Evolutionary conservation across 192 early-diverging fungal genomes (phyloP), one percentile per base, ranked within the genome.

Genomic region (Backusella macrospora): DNA sequence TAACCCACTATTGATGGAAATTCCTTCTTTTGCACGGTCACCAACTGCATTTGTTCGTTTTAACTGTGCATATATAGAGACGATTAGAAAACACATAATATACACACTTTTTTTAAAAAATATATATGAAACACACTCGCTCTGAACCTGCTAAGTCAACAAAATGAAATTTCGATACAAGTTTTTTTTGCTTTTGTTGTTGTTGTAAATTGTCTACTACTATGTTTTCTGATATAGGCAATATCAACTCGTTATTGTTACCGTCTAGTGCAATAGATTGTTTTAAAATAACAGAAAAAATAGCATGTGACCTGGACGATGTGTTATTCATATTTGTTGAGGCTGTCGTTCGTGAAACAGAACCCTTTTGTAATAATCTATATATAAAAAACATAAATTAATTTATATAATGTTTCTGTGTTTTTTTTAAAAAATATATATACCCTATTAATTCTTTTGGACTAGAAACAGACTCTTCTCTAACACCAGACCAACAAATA

Each of bases 91-190:
- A 3, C 13, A 16, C 18, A 9, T 52, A 6, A 52, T 48, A 21
- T 68, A 45, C 1, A n/a, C 6, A 15, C 10, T n/a, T 46, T 45
- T 14, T 44, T 45, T 4, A n/a, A n/a, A n/a, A n/a, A n/a, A 15
- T 34, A 69, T 9, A 10, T 26, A 65, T 4, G 13, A 21, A 16
- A 70, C 70, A 63, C 84, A 88, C 84, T 76, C 94, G 84, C 85
- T 99, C 97, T 15, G 95, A 97, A 26, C 98, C 98, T 26, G 98
- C 98, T 76, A 99, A 85, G 86, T 99, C 98, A 39, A 99, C 98
- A 88, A 99, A 99, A 74, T 98, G 93, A 73, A 99, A 97, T 84
- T 99, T 99, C 43, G 73, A 74, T n/a, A 70, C 48, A 2, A 65
- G 52, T 49, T 65, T 73, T 13, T 52, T 65, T 12, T 18, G 21